Evolutionary conservation across 768 basidiomycete species (phyloP), one percentile per base, ranked within the genome.

Genomic region (Russula sp.): DNA sequence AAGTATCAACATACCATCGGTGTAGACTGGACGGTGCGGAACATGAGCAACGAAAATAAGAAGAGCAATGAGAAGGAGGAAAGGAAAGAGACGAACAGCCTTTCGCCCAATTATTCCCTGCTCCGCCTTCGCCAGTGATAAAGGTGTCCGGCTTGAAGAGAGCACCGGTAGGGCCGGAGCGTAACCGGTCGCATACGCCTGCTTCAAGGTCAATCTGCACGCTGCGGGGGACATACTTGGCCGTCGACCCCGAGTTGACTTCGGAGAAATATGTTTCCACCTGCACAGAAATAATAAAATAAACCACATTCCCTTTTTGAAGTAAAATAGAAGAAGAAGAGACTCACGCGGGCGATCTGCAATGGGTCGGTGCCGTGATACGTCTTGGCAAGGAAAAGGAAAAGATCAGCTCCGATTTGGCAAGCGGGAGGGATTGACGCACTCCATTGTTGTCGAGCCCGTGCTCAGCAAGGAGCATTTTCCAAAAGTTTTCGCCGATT

Each of bases 101-200:
- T 77, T 97, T 96, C 18, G 93, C 94, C 90, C 92, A 97, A 67
- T 95, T 96, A 71, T 98, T 97, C 20, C 94, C 94, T 0, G 94
- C 87, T 56, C 85, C 82, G 62, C 78, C 77, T 50, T 81, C 75
- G 7, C 85, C 81, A 42, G 83, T 82, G 53, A 94, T 73, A 72
- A 83, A 96, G 2, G 92, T 96, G 72, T 94, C 93, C 2, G 95
- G 95, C 55, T 87, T 83, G 77, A 94, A 97, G 7, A 98, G 79
- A 9, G 72, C 69, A 3, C 94, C 94, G 44, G 90, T 76, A 2
- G 81, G 75, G 13, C 92, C 90, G 30, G 84, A 80, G 53, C 85
- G 84, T 56, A 90, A 89, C 58, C 80, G 83, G 68, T 95, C 85
- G 72, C 88, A 86, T 11, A 97, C 95, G 11, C 91, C 91, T 9